phyloP scores from a whole-genome alignment of 495 filamentous ascomycete species.

The Sporormia fimetaria region DNA sequence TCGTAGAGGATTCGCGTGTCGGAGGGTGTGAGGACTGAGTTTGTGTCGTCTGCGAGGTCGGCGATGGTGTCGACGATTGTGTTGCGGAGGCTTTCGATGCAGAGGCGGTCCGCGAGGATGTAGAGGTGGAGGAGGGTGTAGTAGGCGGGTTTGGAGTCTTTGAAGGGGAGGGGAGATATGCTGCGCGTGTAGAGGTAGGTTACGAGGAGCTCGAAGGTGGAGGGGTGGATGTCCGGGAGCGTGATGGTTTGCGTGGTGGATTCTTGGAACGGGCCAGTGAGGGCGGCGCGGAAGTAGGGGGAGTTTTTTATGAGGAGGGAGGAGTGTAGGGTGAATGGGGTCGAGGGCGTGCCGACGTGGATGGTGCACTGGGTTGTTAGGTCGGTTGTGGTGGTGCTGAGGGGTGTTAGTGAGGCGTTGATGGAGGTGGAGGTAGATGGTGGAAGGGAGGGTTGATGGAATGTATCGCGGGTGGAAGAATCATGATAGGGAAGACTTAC shows the following conservation, averaged over 20 bases:
- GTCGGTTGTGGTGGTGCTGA: slow-evolving; percentile 19
- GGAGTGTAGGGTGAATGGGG: slow-evolving; percentile 35
- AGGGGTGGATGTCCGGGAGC: slow-evolving; percentile 32
- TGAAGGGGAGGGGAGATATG: slow-evolving; percentile 20
- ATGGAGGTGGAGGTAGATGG: neutral
- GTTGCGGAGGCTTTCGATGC: slow-evolving; percentile 34
- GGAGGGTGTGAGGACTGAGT: slow-evolving; percentile 37
- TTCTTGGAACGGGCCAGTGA: slow-evolving; percentile 39
- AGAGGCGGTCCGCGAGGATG: slow-evolving; percentile 36
- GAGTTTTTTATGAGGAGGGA: slow-evolving; percentile 35
- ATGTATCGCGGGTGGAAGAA: neutral
- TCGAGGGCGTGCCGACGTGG: slow-evolving; percentile 28
- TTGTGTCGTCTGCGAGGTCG: slow-evolving; percentile 34
- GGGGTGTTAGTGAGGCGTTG: neutral
- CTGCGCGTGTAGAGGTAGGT: slow-evolving; percentile 38
- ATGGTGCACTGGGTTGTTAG: slow-evolving; percentile 29
- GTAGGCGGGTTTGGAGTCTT: slow-evolving; percentile 35
- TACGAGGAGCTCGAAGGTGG: slow-evolving; percentile 37
- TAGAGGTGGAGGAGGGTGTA: slow-evolving; percentile 39
- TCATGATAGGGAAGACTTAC: too few species aligned
- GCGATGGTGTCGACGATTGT: slow-evolving; percentile 32
- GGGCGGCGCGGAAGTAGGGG: slow-evolving; percentile 41
- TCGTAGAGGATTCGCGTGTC: slow-evolving; percentile 38
- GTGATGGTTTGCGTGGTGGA: slow-evolving; percentile 30
- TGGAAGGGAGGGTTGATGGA: neutral